A percentile compares a stretch with the other conserved stretches of the same genome.
Evolutionary conservation across 2,329 filamentous ascomycete species (phyloP).

Genomic region (Monosporascus sp.): DNA sequence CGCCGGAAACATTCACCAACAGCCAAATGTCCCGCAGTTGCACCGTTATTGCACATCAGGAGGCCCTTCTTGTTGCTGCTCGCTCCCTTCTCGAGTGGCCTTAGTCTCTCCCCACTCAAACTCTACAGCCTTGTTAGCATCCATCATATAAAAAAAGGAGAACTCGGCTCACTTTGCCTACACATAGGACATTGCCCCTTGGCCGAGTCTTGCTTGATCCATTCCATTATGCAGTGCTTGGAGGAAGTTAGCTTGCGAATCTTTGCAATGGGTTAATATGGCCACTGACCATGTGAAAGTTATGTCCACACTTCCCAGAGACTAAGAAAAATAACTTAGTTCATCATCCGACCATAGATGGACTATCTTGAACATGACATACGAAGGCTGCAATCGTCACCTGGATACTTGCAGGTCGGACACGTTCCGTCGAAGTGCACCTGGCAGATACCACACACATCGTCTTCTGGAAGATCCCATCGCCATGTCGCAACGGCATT

Average conservation of each 20-base stretch:
- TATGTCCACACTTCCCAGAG: slow-evolving; percentile 93
- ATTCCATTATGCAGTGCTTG: slow-evolving; percentile 91
- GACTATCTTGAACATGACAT: slow-evolving; percentile 31
- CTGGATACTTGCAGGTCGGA: slow-evolving; percentile 95
- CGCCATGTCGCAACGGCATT: slow-evolving; percentile 93
- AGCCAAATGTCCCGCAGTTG: neutral
- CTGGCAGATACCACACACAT: slow-evolving; percentile 97
- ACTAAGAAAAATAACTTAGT: slow-evolving; percentile 46
- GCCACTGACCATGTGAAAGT: slow-evolving; percentile 82
- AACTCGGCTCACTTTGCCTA: slow-evolving; percentile 65
- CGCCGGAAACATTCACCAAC: neutral
- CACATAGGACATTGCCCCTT: slow-evolving; percentile 98
- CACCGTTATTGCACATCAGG: neutral
- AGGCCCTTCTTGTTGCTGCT: slow-evolving; percentile 2
- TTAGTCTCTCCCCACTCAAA: slow-evolving; percentile 24
- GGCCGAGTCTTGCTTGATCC: slow-evolving; percentile 92
- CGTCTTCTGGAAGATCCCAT: slow-evolving; percentile 96
- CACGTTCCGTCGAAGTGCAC: slow-evolving; percentile 97
- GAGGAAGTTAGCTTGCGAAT: slow-evolving; percentile 11
- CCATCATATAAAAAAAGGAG: neutral
- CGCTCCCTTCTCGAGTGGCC: slow-evolving; percentile 3
- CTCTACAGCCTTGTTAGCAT: slow-evolving; percentile 1
- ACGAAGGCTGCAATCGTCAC: slow-evolving; percentile 92
- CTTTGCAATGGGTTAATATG: slow-evolving; percentile 47
- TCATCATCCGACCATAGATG: neutral